Evolutionary conservation across 1,139 yeast genomes (phyloP), one percentile per base, ranked within the genome.

Genomic region (Suhomyces yuchorum): DNA sequence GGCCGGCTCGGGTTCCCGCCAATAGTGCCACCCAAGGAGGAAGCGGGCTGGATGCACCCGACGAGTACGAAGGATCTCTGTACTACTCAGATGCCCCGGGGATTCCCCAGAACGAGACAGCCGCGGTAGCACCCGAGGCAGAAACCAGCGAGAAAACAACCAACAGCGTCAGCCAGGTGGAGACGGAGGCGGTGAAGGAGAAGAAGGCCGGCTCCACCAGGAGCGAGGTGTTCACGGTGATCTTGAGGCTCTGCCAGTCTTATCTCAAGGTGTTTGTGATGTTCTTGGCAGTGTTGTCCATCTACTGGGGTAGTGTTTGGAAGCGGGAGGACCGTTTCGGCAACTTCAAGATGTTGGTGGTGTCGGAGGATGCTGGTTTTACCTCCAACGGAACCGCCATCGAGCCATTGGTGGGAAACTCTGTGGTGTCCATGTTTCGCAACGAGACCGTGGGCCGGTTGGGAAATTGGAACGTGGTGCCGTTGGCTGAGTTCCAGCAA

Each of bases 251-350:
- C 28, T 23, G 24, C 37, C 50, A 50, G 39, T 49, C 52, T 4
- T 57, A 53, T 42, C 37, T 57, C 41, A 50, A 56, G 45, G 55
- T 67, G 41, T 66, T 63, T 34, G 45, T 47, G 14, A 38, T 52
- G 24, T 60, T 58, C 45, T 45, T 67, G 30, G 69, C 61, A 6
- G 55, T 77, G 8, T 69, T 82, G 50, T 73, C 84, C 3, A 63
- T 84, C 15, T 84, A 80, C 58, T 83, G 88, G 87, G 89, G 86
- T 1, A 68, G 85, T 1, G 65, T 76, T 57, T 82, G 70, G 57
- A 53, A 68, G 23, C 65, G 87, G 44, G 53, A 53, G 2, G 49
- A 55, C 6, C 61, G 84, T 22, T 61, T 65, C 33, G 57, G 57
- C 11, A 73, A 80, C 52, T 60, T 83, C 52, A 64, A 71, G 20